A percentile compares a stretch with the other conserved stretches of the same genome.
These are phyloP conservation scores for Beta corolliflora DNA, from an alignment of 179 eudicot genomes.

Conservation along the genomic window DNA sequence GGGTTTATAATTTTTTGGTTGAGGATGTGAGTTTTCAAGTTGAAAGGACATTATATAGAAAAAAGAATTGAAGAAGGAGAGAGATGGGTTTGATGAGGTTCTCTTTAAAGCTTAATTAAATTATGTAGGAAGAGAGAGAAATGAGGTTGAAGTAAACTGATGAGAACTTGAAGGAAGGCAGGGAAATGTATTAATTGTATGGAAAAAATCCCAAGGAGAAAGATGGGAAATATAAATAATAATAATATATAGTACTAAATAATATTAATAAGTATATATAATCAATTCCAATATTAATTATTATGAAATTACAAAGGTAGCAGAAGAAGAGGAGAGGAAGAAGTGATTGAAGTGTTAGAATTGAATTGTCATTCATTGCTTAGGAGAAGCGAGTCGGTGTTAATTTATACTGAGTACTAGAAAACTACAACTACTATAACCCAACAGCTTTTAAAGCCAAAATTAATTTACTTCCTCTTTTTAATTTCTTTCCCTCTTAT, in stretches of 20 bases:
- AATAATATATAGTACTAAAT: background rate
- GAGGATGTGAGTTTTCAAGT: slow-evolving; percentile 27
- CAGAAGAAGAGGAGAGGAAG: slow-evolving; percentile 17
- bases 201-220: slow-evolving; percentile 27
- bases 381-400: slow-evolving; percentile 25
- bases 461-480: background rate
- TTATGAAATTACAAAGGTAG: slow-evolving; percentile 13
- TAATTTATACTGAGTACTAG: slow-evolving; percentile 18
- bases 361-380: slow-evolving; percentile 29
- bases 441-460: slow-evolving; percentile 34
- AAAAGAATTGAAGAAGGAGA: background rate
- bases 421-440: slow-evolving; percentile 30
- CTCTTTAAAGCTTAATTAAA: slow-evolving; percentile 31
- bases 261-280: background rate
- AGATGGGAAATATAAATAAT: background rate
- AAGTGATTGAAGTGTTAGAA: background rate
- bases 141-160: slow-evolving; percentile 15
- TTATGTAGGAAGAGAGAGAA: slow-evolving; percentile 13
- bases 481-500: background rate
- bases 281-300: background rate
- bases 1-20: background rate
- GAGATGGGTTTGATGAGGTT: slow-evolving; percentile 21
- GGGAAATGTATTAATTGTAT: slow-evolving; percentile 31
- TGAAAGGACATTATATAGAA: slow-evolving; percentile 37
- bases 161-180: slow-evolving; percentile 14